These are phyloP conservation scores for Clitopilus passeckerianus DNA, from an alignment of 768 basidiomycete genomes.

Conservation along the genomic window DNA sequence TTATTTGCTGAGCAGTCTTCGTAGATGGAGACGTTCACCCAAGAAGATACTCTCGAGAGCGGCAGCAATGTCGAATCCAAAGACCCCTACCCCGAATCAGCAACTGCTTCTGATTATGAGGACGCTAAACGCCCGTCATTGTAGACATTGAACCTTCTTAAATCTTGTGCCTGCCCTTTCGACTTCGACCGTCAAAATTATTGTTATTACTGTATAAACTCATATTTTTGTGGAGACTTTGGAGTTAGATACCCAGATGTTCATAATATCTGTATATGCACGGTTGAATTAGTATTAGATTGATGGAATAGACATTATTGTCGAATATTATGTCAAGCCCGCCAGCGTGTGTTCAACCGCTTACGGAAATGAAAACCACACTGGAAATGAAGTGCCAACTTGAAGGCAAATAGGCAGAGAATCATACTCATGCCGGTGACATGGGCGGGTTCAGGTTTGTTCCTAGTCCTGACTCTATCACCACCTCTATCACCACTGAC, in stretches of 20 bases:
- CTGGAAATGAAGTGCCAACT: not conserved
- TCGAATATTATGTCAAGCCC: too few relatives aligned
- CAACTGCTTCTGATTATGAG: not conserved
- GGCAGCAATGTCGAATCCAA: constrained; percentile 14
- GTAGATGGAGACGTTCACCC: constrained; percentile 47
- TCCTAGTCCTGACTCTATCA: not conserved
- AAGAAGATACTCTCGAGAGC: constrained; percentile 22
- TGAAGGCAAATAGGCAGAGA: not conserved
- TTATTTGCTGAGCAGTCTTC: not conserved
- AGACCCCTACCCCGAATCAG: constrained; percentile 4
- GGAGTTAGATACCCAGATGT: not conserved
- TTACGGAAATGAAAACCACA: too few relatives aligned
- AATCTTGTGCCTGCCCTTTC: not conserved
- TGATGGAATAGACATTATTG: too few relatives aligned
- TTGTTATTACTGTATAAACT: not conserved
- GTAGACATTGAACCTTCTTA: not conserved
- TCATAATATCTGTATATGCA: not conserved
- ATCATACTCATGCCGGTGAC: not conserved
- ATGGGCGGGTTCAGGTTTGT: not conserved
- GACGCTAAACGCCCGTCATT: not conserved
- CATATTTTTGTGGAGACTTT: not conserved
- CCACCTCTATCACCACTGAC: not conserved
- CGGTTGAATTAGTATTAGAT: too few relatives aligned
- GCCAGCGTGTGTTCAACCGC: too few relatives aligned
- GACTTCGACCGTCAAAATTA: too few relatives aligned